Evolutionary conservation across 257 asterid genomes (phyloP), one percentile per base, ranked within the genome.

Genomic region (Fraxinus anomala): DNA sequence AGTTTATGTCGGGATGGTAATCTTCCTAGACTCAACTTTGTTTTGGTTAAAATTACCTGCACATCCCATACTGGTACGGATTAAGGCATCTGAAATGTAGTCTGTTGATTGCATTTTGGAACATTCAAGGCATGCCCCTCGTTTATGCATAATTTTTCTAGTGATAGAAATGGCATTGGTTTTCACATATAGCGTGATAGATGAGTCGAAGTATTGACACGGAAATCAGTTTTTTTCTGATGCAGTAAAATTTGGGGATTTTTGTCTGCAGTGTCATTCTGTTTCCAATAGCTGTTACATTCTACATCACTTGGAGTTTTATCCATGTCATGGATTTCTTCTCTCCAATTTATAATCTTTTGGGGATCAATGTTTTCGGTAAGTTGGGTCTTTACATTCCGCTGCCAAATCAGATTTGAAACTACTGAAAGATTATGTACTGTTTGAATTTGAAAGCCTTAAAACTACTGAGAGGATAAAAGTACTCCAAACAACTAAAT

Each of bases 221-320:
- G 11, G 16, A 63, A 63, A 23, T 40, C 12, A 63, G 69, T 24
- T 40, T 40, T 61, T 59, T 21, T 24, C 17, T 23, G 69, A 24
- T 23, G 33, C 33, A 21, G 36, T 12, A 33, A 21, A 66, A 37
- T 6, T 1, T n/a, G 44, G 33, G 47, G 17, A 28, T 30, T 51
- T 31, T 9, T 68, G 14, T 31, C 42, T 36, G 79, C 84, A 77
- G 84, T 77, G 84, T 73, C 14, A 81, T 81, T 30, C 69, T 81
- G 67, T 77, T 81, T 73, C 84, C 84, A 70, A 81, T 81, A 44
- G 74, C 81, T 42, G 80, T 81, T 56, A 81, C 84, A 67, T 81
- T 81, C 79, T 81, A 81, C 76, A 59, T 76, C n/a, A 81, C 84
- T 36, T 67, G 84, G 67, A 77, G 77, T 23, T 78, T 81, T 71